Evolutionary conservation across 495 filamentous ascomycete species (phyloP).

Genomic region (Penicillium parvum): DNA sequence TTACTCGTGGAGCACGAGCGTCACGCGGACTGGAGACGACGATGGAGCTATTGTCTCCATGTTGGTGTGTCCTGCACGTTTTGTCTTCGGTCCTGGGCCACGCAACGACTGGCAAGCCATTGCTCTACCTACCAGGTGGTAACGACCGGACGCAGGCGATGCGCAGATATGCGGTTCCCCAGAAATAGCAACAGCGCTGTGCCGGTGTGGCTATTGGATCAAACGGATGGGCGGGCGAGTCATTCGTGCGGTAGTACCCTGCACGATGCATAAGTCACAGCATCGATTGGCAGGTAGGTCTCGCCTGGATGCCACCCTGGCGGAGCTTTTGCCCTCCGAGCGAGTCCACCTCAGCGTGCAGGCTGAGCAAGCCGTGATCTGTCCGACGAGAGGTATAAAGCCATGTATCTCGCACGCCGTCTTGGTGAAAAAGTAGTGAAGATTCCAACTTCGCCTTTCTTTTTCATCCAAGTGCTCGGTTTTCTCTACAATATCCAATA

Average conservation of each 20-base stretch:
- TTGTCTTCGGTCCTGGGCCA: background rate
- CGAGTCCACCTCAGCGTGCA: slow-evolving; percentile 3
- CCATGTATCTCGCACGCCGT: background rate
- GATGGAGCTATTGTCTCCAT: slow-evolving; percentile 1
- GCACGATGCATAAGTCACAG: no score
- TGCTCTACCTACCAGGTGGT: background rate
- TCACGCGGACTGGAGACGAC: slow-evolving; percentile 1
- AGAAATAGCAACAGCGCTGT: slow-evolving; percentile 2
- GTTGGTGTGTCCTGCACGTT: background rate
- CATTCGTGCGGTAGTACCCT: background rate
- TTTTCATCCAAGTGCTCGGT: background rate
- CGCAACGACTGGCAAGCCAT: slow-evolving; percentile 1
- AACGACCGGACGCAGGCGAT: slow-evolving; percentile 1
- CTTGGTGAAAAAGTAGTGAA: slow-evolving; percentile 1
- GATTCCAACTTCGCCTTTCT: slow-evolving; percentile 2
- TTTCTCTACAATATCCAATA: slow-evolving; percentile 2
- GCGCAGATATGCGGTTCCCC: background rate
- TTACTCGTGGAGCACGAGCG: slow-evolving; percentile 1
- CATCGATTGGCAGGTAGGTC: no score
- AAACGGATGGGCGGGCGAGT: background rate
- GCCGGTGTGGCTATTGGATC: background rate
- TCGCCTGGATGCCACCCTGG: no score
- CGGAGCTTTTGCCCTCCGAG: no score
- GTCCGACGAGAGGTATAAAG: slow-evolving; percentile 8
- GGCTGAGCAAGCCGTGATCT: slow-evolving; percentile 7